Evolutionary conservation across 805 yeast species (phyloP).

Genomic region (Grigorovia jiainica): DNA sequence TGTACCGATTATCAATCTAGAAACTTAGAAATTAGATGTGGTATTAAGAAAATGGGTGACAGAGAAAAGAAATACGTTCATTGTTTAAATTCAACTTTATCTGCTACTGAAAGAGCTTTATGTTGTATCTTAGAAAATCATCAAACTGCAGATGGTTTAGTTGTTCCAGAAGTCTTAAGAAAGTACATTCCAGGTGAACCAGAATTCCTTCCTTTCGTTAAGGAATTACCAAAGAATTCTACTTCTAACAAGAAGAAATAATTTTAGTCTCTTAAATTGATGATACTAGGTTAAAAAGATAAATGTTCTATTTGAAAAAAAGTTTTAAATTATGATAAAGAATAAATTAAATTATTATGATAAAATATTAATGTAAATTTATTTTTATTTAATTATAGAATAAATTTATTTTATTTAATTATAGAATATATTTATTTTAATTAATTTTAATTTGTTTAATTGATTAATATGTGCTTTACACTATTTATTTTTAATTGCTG

Average conservation of each 20-base stretch:
- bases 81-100: conserved; percentile 92
- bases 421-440: too few relatives aligned
- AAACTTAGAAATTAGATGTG: conserved; percentile 97
- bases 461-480: too few relatives aligned
- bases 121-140: conserved; percentile 97
- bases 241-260: conserved; percentile 52
- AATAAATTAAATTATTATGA: too few relatives aligned
- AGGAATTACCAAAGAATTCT: conserved; percentile 90
- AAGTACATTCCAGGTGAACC: conserved; percentile 98
- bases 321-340: too few relatives aligned
- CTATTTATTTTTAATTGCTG: too few relatives aligned
- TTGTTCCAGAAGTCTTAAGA: conserved; percentile 90
- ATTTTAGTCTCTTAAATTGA: background rate
- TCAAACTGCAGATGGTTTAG: conserved; percentile 93
- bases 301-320: too few relatives aligned
- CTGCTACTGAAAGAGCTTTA: conserved; percentile 97
- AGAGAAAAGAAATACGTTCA: conserved; percentile 96
- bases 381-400: too few relatives aligned
- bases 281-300: too few relatives aligned
- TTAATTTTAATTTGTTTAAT: too few relatives aligned
- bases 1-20: conserved; percentile 99
- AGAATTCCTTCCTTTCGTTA: conserved; percentile 82
- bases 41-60: conserved; percentile 91
- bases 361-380: too few relatives aligned
- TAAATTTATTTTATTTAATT: too few relatives aligned